Base-by-base conservation (phyloP, 2,329 filamentous ascomycete species). In the Fusarium keratoplasticum region DNA sequence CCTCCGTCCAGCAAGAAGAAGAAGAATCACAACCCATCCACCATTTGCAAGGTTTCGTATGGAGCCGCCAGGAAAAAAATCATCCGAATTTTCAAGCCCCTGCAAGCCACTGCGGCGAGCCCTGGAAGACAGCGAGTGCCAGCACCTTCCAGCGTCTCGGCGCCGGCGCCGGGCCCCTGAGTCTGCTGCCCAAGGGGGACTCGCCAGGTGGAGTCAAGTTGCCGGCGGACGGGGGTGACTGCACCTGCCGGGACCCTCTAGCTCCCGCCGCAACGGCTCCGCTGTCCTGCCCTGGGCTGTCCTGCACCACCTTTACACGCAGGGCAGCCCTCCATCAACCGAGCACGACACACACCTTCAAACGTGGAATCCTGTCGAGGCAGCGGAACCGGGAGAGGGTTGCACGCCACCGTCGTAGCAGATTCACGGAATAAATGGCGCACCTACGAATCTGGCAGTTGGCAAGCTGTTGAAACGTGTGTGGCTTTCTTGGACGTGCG, bases 321-420 rank as follows among this genome's bases (percentile, higher is more conserved):
- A 60, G 25, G 6, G 33, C 16, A 18, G 35, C 35, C 35, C 35
- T 36, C 55, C 42, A 66, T 62, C 58, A 55, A 54, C 42, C 47
- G 63, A 55, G 64, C 57, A 69, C 57, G 69, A 74, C 72, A 72
- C 71, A 69, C 68, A 70, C 50, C 67, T 59, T n/a, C 35, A 40
- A 22, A 38, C 57, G 35, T 55, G 35, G 27, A 58, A 72, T 66
- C 61, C 54, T 63, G 35, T 70, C 52, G 64, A 47, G 57, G 35
- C 50, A 25, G 57, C 47, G 50, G 61, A 44, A 60, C 44, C 27
- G 18, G 38, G 55, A 68, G 64, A 55, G 74, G 72, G 72, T 68
- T 73, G 72, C 60, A 75, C 72, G 72, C 66, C 72, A 74, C 71
- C 44, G 42, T 60, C 50, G 67, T 59, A 70, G 64, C 60, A 71